phyloP scores from a whole-genome alignment of 192 early-diverging fungal species.

The Backusella westeae region DNA sequence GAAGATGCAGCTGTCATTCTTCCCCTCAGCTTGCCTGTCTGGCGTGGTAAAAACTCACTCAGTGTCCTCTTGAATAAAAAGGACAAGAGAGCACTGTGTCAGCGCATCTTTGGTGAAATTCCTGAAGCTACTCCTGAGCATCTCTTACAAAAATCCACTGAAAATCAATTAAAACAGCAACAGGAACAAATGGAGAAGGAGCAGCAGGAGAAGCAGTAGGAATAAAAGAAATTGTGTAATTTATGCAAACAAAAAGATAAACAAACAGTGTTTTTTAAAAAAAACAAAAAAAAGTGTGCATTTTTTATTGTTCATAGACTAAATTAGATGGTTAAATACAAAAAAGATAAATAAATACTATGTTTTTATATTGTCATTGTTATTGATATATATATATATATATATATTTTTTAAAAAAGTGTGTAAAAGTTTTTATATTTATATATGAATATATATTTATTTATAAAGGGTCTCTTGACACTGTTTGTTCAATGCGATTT shows the following conservation, averaged over 20 bases:
- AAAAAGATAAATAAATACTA: no score
- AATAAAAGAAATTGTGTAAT: background rate
- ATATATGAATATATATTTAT: no score
- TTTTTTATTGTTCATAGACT: background rate
- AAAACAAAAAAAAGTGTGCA: background rate
- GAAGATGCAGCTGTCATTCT: constrained; percentile 8
- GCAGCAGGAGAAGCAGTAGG: background rate
- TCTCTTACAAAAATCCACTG: constrained; percentile 20
- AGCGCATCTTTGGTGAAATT: constrained; percentile 28
- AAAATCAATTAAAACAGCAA: background rate
- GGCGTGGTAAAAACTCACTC: constrained; percentile 70
- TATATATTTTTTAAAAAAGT: no score
- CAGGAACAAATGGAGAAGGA: background rate
- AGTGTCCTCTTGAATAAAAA: constrained; percentile 75
- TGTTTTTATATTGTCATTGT: background rate
- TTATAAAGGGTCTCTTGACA: background rate
- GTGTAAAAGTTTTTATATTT: background rate
- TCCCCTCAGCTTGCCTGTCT: constrained; percentile 62
- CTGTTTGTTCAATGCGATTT: background rate
- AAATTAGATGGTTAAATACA: no score
- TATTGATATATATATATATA: no score
- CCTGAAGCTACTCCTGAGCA: constrained; percentile 33
- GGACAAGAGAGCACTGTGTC: constrained; percentile 50
- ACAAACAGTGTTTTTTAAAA: no score
- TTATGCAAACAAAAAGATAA: background rate